These are phyloP conservation scores for Eucalyptus viminalis DNA, from an alignment of 345 rosid species.

Conservation along the genomic window DNA sequence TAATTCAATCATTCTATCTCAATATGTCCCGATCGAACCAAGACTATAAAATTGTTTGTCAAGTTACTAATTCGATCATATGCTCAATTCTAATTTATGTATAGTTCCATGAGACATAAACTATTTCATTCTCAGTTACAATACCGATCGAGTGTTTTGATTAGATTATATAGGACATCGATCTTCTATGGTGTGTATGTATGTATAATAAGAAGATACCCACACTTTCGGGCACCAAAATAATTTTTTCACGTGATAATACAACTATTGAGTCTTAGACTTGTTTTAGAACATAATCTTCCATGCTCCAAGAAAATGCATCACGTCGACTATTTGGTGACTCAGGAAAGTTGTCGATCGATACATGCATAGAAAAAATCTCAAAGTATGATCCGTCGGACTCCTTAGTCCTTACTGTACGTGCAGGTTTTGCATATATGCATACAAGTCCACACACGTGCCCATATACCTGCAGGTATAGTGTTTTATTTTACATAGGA, in stretches of 20 bases:
- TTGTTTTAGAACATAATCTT: background rate
- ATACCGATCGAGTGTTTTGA: rapidly evolving
- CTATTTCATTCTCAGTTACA: too few species aligned
- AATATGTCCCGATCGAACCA: rapidly evolving
- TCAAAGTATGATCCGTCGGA: background rate
- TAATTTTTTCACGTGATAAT: background rate
- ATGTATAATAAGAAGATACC: too few species aligned
- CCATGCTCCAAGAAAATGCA: background rate
- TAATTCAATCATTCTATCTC: too few species aligned
- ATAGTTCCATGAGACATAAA: too few species aligned
- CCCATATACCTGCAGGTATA: too few species aligned
- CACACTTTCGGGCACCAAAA: background rate
- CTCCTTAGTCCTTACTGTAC: background rate
- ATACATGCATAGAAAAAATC: background rate
- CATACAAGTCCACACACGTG: background rate
- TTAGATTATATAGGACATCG: too few species aligned
- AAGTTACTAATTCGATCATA: too few species aligned
- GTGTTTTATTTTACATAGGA: background rate
- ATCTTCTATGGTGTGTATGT: too few species aligned
- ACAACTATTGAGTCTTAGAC: background rate
- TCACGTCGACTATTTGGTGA: background rate
- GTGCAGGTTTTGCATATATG: background rate
- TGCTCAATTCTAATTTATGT: too few species aligned
- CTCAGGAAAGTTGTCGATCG: background rate
- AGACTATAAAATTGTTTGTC: too few species aligned